Percentiles rank a stretch among this genome's conserved stretches.
Conservation (phyloP, 805 yeast genomes). For the Brettanomyces nanus region DNA sequence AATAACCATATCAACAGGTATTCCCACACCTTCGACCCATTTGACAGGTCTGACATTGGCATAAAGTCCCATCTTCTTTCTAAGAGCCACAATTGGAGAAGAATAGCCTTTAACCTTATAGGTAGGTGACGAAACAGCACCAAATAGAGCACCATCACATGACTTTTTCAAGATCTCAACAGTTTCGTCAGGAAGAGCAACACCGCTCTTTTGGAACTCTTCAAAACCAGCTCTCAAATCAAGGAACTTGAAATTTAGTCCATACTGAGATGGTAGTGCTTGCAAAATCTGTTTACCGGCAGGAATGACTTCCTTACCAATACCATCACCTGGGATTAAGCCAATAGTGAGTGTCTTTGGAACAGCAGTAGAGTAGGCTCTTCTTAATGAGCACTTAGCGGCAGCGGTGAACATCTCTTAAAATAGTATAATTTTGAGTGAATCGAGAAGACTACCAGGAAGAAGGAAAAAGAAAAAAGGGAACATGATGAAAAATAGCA, state of each 20-base stretch:
- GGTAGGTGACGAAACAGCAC: slow-evolving; percentile 95
- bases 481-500: no score
- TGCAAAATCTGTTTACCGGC: slow-evolving; percentile 88
- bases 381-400: slow-evolving; percentile 19
- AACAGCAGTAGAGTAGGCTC: slow-evolving; percentile 27
- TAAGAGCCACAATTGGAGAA: slow-evolving; percentile 96
- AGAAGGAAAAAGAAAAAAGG: no score
- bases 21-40: slow-evolving; percentile 75
- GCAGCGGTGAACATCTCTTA: no score
- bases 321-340: slow-evolving; percentile 97
- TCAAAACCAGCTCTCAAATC: slow-evolving; percentile 93
- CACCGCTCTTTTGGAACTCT: slow-evolving; percentile 88
- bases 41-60: slow-evolving; percentile 98
- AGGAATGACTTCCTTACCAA: slow-evolving; percentile 96
- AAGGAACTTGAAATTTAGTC: slow-evolving; percentile 76
- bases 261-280: slow-evolving; percentile 67
- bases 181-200: slow-evolving; percentile 91
- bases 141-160: slow-evolving; percentile 96
- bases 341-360: slow-evolving; percentile 47
- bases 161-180: slow-evolving; percentile 65
- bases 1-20: slow-evolving; percentile 94
- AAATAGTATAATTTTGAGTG: no score
- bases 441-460: no score
- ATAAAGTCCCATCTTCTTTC: slow-evolving; percentile 88
- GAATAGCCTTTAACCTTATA: slow-evolving; percentile 94